Percentiles rank a stretch among this genome's conserved stretches.
phyloP scores from a whole-genome alignment of 2,329 filamentous ascomycete genomes.

The Cytospora piceicola region DNA sequence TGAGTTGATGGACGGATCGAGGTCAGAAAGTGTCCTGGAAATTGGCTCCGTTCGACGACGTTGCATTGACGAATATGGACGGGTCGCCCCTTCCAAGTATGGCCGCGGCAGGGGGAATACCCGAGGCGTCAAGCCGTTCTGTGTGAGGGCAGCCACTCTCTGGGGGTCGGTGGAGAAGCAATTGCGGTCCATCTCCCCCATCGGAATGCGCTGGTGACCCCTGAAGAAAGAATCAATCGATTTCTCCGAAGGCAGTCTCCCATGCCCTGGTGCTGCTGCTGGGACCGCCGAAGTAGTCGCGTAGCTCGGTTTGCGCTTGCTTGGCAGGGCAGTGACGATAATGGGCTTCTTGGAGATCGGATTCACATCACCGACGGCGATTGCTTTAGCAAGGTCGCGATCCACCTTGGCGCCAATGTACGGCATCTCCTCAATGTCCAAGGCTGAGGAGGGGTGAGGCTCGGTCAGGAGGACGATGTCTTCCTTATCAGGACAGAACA shows the following conservation, averaged over 20 bases:
- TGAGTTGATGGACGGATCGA: slow-evolving; percentile 16
- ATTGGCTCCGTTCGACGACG: slow-evolving; percentile 59
- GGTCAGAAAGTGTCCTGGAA: slow-evolving; percentile 45
- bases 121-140: slow-evolving; percentile 54
- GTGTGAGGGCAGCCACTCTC: slow-evolving; percentile 52
- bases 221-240: slow-evolving; percentile 61
- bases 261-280: slow-evolving; percentile 32
- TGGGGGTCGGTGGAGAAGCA: slow-evolving; percentile 59
- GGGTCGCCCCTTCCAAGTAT: slow-evolving; percentile 50
- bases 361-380: slow-evolving; percentile 82
- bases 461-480: slow-evolving; percentile 76
- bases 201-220: slow-evolving; percentile 54
- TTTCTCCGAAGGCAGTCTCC: slow-evolving; percentile 44
- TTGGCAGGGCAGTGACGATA: slow-evolving; percentile 46
- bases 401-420: slow-evolving; percentile 80
- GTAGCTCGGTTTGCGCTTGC: slow-evolving; percentile 44
- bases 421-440: slow-evolving; percentile 71
- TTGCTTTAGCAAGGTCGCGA: slow-evolving; percentile 68
- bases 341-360: slow-evolving; percentile 82
- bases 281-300: slow-evolving; percentile 36
- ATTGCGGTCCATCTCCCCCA: slow-evolving; percentile 67
- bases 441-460: slow-evolving; percentile 54
- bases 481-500: slow-evolving; percentile 78
- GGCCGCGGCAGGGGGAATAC: slow-evolving; percentile 64
- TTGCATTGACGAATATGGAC: slow-evolving; percentile 45